Conservation (phyloP, 2,329 filamentous ascomycete genomes). For the Bipolaris victoriae region DNA sequence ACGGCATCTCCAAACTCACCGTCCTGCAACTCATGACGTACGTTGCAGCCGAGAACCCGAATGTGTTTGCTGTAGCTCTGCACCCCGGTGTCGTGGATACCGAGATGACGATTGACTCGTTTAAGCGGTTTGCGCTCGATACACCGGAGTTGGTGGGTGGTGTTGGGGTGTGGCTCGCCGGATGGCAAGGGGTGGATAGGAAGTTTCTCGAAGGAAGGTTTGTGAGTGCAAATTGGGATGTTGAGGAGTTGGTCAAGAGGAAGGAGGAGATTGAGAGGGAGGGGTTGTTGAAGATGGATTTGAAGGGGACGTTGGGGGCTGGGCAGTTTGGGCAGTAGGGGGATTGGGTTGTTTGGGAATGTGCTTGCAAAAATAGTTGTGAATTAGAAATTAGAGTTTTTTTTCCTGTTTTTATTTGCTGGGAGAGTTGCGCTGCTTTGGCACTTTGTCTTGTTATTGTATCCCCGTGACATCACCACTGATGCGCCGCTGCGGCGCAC, state of each 20-base stretch:
- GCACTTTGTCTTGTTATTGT: neutral
- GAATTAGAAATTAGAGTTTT: neutral
- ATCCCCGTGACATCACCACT: neutral
- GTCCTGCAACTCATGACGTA: constrained; percentile 26
- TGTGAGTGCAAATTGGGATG: constrained; percentile 37
- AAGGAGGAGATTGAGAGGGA: constrained; percentile 24
- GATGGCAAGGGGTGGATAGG: constrained; percentile 25
- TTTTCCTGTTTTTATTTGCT: neutral
- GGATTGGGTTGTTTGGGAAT: neutral
- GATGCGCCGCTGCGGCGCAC: neutral
- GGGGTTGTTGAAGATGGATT: constrained; percentile 22
- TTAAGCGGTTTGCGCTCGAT: constrained; percentile 27
- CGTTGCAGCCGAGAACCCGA: constrained; percentile 28
- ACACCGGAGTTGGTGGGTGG: constrained; percentile 39
- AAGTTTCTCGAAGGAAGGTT: constrained; percentile 36
- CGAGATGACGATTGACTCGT: constrained; percentile 17
- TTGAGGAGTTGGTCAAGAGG: constrained; percentile 35
- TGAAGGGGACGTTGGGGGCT: constrained; percentile 24
- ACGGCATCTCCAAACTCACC: constrained; percentile 28
- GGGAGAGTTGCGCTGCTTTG: neutral
- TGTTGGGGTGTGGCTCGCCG: constrained; percentile 34
- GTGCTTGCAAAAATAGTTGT: neutral
- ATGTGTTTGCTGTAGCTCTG: constrained; percentile 26
- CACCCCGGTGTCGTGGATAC: constrained; percentile 28
- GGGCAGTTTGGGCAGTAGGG: constrained; percentile 16